Percentiles rank a stretch among this genome's conserved stretches.
Evolutionary conservation across 495 filamentous ascomycete species (phyloP).

Genomic region (Lentithecium fluviatile): DNA sequence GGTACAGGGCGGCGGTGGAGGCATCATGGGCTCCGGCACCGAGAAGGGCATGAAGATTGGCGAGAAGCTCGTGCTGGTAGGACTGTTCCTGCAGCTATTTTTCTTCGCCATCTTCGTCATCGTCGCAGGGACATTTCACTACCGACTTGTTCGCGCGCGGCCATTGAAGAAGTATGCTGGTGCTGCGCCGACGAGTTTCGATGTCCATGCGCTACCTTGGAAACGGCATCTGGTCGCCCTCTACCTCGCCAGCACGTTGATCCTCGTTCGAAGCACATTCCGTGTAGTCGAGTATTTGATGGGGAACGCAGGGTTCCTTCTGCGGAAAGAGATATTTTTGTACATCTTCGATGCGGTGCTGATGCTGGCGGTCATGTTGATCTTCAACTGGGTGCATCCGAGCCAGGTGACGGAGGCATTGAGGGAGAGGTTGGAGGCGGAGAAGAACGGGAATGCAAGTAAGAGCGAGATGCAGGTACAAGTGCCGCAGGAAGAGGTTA

Average conservation of each 20-base stretch:
- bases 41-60: conserved; percentile 12
- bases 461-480: background rate
- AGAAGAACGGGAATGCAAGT: background rate
- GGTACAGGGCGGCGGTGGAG: conserved; percentile 46
- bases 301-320: conserved; percentile 52
- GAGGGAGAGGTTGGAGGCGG: background rate
- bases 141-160: background rate
- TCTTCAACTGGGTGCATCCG: conserved; percentile 14
- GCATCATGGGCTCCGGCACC: conserved; percentile 37
- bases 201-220: conserved; percentile 44
- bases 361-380: conserved; percentile 51
- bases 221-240: conserved; percentile 50
- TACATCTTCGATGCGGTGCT: conserved; percentile 62
- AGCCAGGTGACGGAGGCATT: background rate
- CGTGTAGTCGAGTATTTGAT: conserved; percentile 61
- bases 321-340: conserved; percentile 57
- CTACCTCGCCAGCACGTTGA: conserved; percentile 53
- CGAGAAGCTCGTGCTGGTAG: conserved; percentile 17
- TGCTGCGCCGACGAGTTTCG: background rate
- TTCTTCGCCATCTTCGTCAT: conserved; percentile 23
- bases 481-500: background rate
- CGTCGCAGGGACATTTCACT: conserved; percentile 15
- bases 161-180: background rate
- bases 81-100: conserved; percentile 13
- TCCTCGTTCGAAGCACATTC: conserved; percentile 60